Base-by-base conservation (phyloP, 2,329 filamentous ascomycete species). In the Phialemoniopsis sp. region DNA sequence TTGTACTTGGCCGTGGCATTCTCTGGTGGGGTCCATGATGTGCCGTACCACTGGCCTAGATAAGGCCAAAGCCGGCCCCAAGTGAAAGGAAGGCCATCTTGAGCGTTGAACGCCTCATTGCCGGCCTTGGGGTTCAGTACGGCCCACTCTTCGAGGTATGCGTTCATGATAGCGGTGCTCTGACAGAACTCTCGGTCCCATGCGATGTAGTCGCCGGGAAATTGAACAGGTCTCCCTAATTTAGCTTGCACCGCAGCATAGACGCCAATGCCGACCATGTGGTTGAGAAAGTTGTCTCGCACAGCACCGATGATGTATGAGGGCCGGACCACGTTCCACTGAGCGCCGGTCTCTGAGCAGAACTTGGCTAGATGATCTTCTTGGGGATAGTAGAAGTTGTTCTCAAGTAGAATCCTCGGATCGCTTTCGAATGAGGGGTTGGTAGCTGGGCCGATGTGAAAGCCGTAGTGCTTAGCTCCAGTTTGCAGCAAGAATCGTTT, bases 331-430 rank as follows among this genome's bases (percentile, higher is more conserved):
- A 74, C 55, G 44, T 67, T 74, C 67, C 67, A 77, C 16, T 45
- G 43, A 8, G 62, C 57, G 10, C 46, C 50, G 12, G 38, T 37
- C 14, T 66, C 51, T 2, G 55, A 46, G 51, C 68, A 71, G 47
- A 62, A 76, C 2, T 56, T 49, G 36, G 52, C 60, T 3, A 78
- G 59, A 4, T 57, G 53, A 43, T 77, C 71, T 56, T 77, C 72
- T 55, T 78, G 72, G 0, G 61, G 53, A 45, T 75, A 77, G 60
- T 77, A 78, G 54, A 78, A 77, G 52, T 77, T 76, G 2, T 66
- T 63, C 41, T 68, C 66, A 0, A 71, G 56, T 6, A 50, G 48
- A 4, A 68, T 54, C 10, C 70, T 59, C 4, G 66, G 62, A 41
- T 71, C 67, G 8, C 58, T 59, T 48, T 77, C 72, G 38, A 68